These are phyloP conservation scores for Aspergillus amoenus DNA, from an alignment of 2,329 filamentous ascomycete species.

Conservation along the genomic window DNA sequence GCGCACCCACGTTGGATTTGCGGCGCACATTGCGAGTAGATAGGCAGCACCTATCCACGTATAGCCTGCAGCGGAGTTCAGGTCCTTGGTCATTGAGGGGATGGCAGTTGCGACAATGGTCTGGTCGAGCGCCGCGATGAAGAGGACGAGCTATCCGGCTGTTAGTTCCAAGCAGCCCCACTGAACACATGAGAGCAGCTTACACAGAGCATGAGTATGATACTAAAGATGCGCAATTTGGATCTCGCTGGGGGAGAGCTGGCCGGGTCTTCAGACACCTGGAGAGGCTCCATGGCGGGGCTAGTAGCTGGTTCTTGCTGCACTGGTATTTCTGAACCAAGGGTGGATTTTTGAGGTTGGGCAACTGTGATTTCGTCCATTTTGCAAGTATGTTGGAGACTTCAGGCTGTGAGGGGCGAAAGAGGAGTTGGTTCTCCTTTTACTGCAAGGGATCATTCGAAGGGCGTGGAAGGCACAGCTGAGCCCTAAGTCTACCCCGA, in stretches of 20 bases:
- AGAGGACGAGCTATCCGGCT: background rate
- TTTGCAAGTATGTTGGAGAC: background rate
- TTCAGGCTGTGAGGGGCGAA: no score
- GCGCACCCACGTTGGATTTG: background rate
- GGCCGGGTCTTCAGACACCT: background rate
- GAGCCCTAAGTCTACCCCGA: no score
- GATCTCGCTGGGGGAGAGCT: background rate
- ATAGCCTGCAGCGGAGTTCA: conserved; percentile 9
- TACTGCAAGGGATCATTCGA: no score
- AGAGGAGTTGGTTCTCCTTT: no score
- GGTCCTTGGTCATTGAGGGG: background rate
- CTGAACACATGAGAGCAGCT: background rate
- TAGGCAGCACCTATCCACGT: conserved; percentile 10
- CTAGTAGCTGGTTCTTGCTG: background rate
- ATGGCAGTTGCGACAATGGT: conserved; percentile 10
- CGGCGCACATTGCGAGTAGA: background rate
- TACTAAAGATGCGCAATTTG: background rate
- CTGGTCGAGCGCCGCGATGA: conserved; percentile 8
- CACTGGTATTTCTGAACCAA: background rate
- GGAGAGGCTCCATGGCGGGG: background rate
- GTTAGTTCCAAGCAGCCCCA: background rate
- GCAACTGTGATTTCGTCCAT: background rate
- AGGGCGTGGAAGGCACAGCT: no score
- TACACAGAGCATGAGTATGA: background rate
- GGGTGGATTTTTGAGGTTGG: background rate